These are phyloP conservation scores for Zangia roseola DNA, from an alignment of 768 basidiomycete genomes.

Conservation along the genomic window DNA sequence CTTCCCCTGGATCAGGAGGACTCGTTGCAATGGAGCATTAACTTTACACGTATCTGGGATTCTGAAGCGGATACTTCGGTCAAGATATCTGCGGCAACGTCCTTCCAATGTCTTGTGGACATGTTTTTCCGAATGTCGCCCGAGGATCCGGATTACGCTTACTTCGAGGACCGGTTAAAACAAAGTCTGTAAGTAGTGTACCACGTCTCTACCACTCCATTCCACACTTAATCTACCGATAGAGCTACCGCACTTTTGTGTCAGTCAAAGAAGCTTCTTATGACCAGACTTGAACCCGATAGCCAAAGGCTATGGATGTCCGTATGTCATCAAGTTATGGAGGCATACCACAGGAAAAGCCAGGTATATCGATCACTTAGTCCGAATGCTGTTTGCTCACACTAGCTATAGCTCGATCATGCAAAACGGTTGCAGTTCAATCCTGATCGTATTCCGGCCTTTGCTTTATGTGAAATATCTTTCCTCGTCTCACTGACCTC, in stretches of 20 bases:
- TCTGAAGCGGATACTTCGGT: conserved; percentile 61
- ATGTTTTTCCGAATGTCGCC: conserved; percentile 43
- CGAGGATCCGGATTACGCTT: conserved; percentile 35
- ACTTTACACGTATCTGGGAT: conserved; percentile 56
- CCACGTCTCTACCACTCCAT: neutral
- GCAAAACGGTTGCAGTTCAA: conserved; percentile 51
- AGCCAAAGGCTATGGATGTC: conserved; percentile 67
- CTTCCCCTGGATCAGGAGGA: conserved; percentile 41
- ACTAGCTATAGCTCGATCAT: conserved; percentile 36
- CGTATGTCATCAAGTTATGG: conserved; percentile 59
- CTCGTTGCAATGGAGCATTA: conserved; percentile 46
- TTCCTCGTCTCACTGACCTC: conserved; percentile 72
- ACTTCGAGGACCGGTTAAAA: conserved; percentile 46
- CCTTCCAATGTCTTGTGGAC: conserved; percentile 46
- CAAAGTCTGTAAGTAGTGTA: conserved; percentile 42
- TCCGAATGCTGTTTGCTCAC: conserved; percentile 2
- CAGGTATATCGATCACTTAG: conserved; percentile 37
- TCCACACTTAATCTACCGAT: neutral
- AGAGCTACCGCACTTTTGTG: conserved; percentile 38
- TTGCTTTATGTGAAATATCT: conserved; percentile 69
- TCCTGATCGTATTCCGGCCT: conserved; percentile 55
- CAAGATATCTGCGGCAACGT: conserved; percentile 57
- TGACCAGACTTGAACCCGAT: conserved; percentile 58
- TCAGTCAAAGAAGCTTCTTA: conserved; percentile 56
- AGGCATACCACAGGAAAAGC: conserved; percentile 49